Conservation (phyloP, 257 asterid species). For the Nicotiana tabacum region DNA sequence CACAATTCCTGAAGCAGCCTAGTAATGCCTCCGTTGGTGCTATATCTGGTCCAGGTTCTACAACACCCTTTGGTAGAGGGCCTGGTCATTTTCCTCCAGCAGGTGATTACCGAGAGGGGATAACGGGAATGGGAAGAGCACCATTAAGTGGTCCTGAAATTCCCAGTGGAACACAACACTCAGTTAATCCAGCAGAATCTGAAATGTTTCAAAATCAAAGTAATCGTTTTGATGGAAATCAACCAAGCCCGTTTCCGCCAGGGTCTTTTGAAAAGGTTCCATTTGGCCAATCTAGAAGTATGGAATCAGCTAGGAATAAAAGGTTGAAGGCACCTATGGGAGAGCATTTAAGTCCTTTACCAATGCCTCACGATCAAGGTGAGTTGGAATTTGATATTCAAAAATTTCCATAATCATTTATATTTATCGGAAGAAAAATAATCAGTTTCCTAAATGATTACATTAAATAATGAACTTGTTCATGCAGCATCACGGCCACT, state of each 20-base stretch:
- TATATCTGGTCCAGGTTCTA: constrained; percentile 19
- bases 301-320: constrained; percentile 46
- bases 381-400: not conserved
- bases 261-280: constrained; percentile 43
- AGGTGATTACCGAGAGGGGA: constrained; percentile 42
- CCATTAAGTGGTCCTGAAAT: constrained; percentile 42
- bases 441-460: not conserved
- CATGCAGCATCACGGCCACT: constrained; percentile 36
- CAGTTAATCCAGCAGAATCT: constrained; percentile 32
- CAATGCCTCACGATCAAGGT: constrained; percentile 56
- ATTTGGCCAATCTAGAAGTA: constrained; percentile 26
- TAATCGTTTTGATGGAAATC: constrained; percentile 25
- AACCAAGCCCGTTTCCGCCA: constrained; percentile 6
- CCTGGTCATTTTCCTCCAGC: constrained; percentile 40
- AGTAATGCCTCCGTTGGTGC: constrained; percentile 18
- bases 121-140: constrained; percentile 35
- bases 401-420: not conserved
- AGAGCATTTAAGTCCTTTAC: constrained; percentile 42
- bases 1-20: constrained; percentile 19
- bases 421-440: not conserved
- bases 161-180: constrained; percentile 35
- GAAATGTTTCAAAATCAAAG: constrained; percentile 35
- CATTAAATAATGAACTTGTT: constrained; percentile 1
- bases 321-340: constrained; percentile 37
- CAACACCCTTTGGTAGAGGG: constrained; percentile 33